Percentiles rank a stretch among this genome's conserved stretches.
phyloP scores from a whole-genome alignment of 345 rosid genomes.

The Salix brachista region DNA sequence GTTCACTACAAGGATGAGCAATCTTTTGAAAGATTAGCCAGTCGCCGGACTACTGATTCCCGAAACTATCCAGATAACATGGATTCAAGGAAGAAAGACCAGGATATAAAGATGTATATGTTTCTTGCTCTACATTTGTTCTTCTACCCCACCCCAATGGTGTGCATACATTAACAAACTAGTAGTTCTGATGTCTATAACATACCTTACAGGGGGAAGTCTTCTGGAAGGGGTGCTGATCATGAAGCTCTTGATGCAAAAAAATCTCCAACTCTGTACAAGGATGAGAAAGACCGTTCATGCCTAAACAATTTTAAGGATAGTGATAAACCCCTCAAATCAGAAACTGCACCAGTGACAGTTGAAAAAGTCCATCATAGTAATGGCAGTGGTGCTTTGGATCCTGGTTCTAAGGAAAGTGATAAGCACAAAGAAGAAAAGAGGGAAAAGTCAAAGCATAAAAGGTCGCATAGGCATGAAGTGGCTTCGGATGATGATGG shows the following conservation, averaged over 20 bases:
- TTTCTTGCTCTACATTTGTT: not conserved
- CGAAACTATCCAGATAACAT: slow-evolving; percentile 15
- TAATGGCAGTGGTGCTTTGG: slow-evolving; percentile 36
- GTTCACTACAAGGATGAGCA: slow-evolving; percentile 21
- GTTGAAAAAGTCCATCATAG: slow-evolving; percentile 40
- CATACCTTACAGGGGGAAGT: slow-evolving; percentile 50
- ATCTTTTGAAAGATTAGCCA: slow-evolving; percentile 25
- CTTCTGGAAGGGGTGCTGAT: slow-evolving; percentile 30
- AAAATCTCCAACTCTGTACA: slow-evolving; percentile 33
- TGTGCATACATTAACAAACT: not conserved
- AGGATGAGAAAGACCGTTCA: slow-evolving; percentile 33
- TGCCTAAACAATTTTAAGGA: slow-evolving; percentile 32
- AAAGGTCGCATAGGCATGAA: slow-evolving; percentile 48
- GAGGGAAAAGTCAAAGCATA: slow-evolving; percentile 61
- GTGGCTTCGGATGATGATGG: slow-evolving; percentile 52
- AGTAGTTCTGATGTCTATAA: slow-evolving; percentile 13
- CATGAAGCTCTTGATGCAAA: slow-evolving; percentile 36
- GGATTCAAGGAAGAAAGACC: slow-evolving; percentile 35
- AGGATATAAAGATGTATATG: slow-evolving; percentile 47
- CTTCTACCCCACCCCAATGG: slow-evolving; percentile 5
- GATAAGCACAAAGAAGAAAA: slow-evolving; percentile 36
- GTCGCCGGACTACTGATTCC: slow-evolving; percentile 23
- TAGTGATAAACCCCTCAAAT: slow-evolving; percentile 18
- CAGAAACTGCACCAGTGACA: slow-evolving; percentile 23
- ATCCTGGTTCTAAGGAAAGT: slow-evolving; percentile 54